Conservation (phyloP, 345 rosid genomes). For the Eucalyptus polyanthemos region DNA sequence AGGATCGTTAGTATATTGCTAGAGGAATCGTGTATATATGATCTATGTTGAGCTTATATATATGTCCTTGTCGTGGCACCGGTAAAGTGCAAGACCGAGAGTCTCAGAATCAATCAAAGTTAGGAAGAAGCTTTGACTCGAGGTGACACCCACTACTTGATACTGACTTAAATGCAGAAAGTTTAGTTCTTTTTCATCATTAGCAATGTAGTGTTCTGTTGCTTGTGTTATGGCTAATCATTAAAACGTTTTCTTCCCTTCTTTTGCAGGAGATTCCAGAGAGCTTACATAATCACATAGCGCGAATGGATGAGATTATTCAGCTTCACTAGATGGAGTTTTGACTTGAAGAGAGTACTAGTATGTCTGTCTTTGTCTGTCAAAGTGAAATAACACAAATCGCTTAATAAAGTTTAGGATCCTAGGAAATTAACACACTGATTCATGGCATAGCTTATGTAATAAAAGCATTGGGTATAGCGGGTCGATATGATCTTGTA, state of each 20-base stretch:
- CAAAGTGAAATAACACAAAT: neutral
- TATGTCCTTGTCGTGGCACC: neutral
- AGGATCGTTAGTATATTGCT: neutral
- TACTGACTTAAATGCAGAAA: neutral
- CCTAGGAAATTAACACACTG: neutral
- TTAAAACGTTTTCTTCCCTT: neutral
- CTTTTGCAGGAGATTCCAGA: neutral
- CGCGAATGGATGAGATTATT: neutral
- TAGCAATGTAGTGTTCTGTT: neutral
- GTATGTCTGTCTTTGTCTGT: neutral
- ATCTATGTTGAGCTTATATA: neutral
- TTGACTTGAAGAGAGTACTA: neutral
- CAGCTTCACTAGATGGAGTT: neutral
- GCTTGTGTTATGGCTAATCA: neutral
- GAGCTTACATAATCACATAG: neutral
- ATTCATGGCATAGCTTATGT: neutral
- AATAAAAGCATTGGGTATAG: neutral
- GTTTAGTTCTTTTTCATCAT: neutral
- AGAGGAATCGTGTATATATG: neutral
- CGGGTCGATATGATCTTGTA: neutral
- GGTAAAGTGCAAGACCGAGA: neutral
- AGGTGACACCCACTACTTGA: neutral
- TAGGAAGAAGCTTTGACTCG: neutral
- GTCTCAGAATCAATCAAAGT: neutral
- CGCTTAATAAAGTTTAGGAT: neutral